Conservation (phyloP, 2,329 filamentous ascomycete species). For the Alternaria triticina region DNA sequence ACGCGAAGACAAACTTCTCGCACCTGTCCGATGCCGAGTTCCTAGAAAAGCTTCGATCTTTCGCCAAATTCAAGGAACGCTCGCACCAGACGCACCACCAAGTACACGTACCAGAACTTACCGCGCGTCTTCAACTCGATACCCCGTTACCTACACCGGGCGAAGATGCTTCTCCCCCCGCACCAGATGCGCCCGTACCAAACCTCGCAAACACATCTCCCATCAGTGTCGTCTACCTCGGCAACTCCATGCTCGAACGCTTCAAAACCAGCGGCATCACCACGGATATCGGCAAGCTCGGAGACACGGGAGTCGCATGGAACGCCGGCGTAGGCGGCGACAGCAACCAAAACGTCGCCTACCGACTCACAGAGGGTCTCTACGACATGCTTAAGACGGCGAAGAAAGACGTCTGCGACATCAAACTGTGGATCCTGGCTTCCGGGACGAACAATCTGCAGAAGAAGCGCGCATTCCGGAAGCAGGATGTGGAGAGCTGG, state of each 20-base stretch:
- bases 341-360: slow-evolving; percentile 15
- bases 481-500: slow-evolving; percentile 6
- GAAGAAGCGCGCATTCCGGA: slow-evolving; percentile 1
- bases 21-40: not conserved
- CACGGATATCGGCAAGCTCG: slow-evolving; percentile 6
- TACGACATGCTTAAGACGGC: slow-evolving; percentile 1
- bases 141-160: not conserved
- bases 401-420: not conserved
- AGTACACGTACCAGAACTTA: not conserved
- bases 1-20: not conserved
- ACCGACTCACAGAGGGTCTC: slow-evolving; percentile 3
- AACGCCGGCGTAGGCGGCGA: slow-evolving; percentile 24
- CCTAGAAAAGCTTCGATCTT: not conserved
- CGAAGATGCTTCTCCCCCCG: not conserved
- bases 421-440: slow-evolving; percentile 16
- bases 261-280: slow-evolving; percentile 18
- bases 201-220: slow-evolving; percentile 11
- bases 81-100: not conserved
- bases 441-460: slow-evolving; percentile 20
- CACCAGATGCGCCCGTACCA: not conserved
- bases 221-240: slow-evolving; percentile 17
- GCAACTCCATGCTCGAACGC: slow-evolving; percentile 27
- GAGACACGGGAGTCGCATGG: slow-evolving; percentile 1
- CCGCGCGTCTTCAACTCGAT: not conserved
- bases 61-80: not conserved